Percentiles rank a stretch among this genome's conserved stretches.
These are phyloP conservation scores for Candida chilensis DNA, from an alignment of 805 yeast species.

Conservation along the genomic window DNA sequence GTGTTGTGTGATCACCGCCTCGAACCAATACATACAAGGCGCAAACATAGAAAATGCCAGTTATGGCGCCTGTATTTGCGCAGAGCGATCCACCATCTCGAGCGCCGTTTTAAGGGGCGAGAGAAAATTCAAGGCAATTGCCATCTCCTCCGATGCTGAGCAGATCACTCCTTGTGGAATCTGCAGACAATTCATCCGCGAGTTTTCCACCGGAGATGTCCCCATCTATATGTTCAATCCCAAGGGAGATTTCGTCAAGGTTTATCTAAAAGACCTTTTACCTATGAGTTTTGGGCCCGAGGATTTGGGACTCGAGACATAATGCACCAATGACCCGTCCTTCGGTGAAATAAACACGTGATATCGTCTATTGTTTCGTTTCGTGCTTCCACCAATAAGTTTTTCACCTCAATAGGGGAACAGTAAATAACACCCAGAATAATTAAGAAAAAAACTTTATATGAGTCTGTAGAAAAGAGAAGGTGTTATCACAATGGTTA, in stretches of 20 bases:
- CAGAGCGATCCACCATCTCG: constrained; percentile 61
- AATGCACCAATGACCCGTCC: neutral
- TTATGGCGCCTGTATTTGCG: constrained; percentile 73
- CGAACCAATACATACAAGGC: constrained; percentile 48
- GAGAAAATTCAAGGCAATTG: constrained; percentile 45
- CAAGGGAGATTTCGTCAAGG: constrained; percentile 36
- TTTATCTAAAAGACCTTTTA: constrained; percentile 52
- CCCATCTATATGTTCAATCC: constrained; percentile 64
- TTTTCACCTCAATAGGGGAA: too few species aligned
- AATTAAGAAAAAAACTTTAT: too few species aligned
- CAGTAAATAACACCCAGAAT: too few species aligned
- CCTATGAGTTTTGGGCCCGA: constrained; percentile 89
- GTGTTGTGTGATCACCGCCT: constrained; percentile 50
- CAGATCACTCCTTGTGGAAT: constrained; percentile 87
- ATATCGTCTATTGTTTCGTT: too few species aligned
- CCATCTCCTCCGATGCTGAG: constrained; percentile 50
- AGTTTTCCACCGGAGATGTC: constrained; percentile 44
- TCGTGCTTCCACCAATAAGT: too few species aligned
- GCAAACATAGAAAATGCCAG: constrained; percentile 94
- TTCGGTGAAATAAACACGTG: too few species aligned
- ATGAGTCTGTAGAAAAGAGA: too few species aligned
- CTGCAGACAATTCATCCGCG: constrained; percentile 85
- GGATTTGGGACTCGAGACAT: constrained; percentile 22
- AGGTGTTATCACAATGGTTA: too few species aligned
- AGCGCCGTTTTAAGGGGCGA: constrained; percentile 42